A percentile compares a stretch with the other conserved stretches of the same genome.
Conservation (phyloP, 305 asterid genomes). For the Solanum aculeatissimum region DNA sequence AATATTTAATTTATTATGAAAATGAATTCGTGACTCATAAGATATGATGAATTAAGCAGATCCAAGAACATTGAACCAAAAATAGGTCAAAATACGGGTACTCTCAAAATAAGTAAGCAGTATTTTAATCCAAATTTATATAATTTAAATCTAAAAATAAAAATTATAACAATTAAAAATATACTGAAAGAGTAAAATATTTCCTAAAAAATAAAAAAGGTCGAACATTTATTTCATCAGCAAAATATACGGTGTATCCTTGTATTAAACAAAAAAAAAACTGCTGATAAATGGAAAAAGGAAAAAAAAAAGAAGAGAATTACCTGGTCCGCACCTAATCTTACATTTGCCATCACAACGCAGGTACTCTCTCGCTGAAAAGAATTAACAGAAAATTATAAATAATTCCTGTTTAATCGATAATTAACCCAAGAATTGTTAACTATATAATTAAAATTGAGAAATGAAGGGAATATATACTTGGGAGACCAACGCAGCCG, state of each 20-base stretch:
- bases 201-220: no score
- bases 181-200: no score
- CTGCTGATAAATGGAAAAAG: background rate
- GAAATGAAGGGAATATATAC: background rate
- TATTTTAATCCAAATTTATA: no score
- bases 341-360: conserved; percentile 52
- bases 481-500: conserved; percentile 22
- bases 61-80: no score
- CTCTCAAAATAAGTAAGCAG: no score
- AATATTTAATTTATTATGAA: no score
- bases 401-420: background rate
- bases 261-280: background rate
- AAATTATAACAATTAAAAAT: no score
- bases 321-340: conserved; percentile 45
- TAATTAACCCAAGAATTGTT: background rate
- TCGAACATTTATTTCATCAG: no score
- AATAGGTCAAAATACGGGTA: no score
- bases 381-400: background rate
- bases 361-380: conserved; percentile 26
- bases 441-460: background rate
- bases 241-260: no score
- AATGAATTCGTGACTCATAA: no score
- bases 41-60: background rate
- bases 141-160: no score
- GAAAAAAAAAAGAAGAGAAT: background rate